phyloP scores from a whole-genome alignment of 2,329 filamentous ascomycete species.

The Leptographium wingfieldii region DNA sequence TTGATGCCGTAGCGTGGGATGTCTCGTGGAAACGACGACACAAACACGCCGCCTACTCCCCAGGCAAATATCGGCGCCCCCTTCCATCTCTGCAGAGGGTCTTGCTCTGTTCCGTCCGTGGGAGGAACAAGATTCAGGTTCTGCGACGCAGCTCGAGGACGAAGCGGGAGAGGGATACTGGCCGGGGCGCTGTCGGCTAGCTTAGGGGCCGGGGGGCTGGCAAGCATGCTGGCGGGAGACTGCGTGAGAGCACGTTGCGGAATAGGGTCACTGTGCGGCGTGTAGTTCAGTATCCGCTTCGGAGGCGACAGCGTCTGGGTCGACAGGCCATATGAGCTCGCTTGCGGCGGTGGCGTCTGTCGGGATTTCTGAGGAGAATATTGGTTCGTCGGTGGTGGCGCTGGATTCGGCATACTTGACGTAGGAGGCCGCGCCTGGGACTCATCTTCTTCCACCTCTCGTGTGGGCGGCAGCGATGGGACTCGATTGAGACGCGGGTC shows the following conservation, averaged over 20 bases:
- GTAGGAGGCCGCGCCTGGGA: constrained; percentile 9
- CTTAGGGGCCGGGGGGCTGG: constrained; percentile 20
- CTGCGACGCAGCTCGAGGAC: constrained; percentile 40
- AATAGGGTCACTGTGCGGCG: constrained; percentile 32
- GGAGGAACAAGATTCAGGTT: constrained; percentile 47
- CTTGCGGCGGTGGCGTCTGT: constrained; percentile 35
- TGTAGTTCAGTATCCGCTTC: constrained; percentile 42
- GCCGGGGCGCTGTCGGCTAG: constrained; percentile 19
- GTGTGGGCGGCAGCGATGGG: constrained; percentile 46
- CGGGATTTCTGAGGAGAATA: constrained; percentile 14
- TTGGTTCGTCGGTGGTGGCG: constrained; percentile 6
- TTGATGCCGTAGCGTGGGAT: constrained; percentile 75
- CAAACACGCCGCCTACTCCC: constrained; percentile 71
- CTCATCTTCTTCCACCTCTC: constrained; percentile 46
- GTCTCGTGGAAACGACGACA: constrained; percentile 80
- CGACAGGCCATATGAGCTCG: not conserved
- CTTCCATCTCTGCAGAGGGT: constrained; percentile 81
- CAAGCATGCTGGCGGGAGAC: constrained; percentile 40
- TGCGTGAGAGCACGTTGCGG: constrained; percentile 50
- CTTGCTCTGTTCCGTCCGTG: constrained; percentile 54
- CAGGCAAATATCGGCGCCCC: constrained; percentile 78
- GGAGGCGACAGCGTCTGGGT: constrained; percentile 36
- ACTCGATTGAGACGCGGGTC: constrained; percentile 42
- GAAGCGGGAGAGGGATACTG: constrained; percentile 10
- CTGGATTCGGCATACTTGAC: not conserved